Evolutionary conservation across 345 rosid species (phyloP).

Genomic region (Eutrema yunnanense): DNA sequence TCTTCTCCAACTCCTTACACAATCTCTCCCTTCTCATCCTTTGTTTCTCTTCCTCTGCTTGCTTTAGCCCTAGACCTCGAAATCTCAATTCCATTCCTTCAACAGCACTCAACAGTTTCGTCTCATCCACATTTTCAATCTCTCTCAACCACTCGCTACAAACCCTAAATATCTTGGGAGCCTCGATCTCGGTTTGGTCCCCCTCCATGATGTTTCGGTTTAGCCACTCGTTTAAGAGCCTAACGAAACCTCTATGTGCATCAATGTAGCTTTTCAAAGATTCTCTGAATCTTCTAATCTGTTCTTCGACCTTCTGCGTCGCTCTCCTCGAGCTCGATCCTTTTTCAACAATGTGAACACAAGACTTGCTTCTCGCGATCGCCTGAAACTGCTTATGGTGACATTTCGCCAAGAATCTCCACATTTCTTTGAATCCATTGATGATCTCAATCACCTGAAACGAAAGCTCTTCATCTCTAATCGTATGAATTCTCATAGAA

Average conservation of each 20-base stretch:
- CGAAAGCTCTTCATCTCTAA: conserved; percentile 28
- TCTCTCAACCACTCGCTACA: conserved; percentile 32
- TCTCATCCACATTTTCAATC: conserved; percentile 23
- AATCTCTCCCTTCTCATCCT: conserved; percentile 23
- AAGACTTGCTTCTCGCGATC: conserved; percentile 17
- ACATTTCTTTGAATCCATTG: conserved; percentile 23
- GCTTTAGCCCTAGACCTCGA: conserved; percentile 28
- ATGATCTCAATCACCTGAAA: conserved; percentile 12
- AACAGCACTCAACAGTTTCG: conserved; percentile 23
- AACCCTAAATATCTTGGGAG: conserved; percentile 30
- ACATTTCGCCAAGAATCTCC: conserved; percentile 25
- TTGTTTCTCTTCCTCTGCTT: conserved; percentile 27
- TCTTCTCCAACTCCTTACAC: conserved; percentile 13
- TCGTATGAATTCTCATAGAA: conserved; percentile 26
- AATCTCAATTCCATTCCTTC: conserved; percentile 24
- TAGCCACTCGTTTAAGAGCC: conserved; percentile 37
- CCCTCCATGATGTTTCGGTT: conserved; percentile 24
- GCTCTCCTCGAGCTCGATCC: conserved; percentile 18
- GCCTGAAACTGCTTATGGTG: conserved; percentile 31
- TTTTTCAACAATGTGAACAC: conserved; percentile 23
- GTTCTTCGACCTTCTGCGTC: conserved; percentile 12
- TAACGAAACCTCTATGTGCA: conserved; percentile 27
- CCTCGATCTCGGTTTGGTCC: conserved; percentile 17
- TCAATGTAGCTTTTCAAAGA: conserved; percentile 27
- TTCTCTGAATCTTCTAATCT: conserved; percentile 21